Evolutionary conservation across 176 grass and related monocot genomes (phyloP).

Genomic region (Aegilops sharonensis): DNA sequence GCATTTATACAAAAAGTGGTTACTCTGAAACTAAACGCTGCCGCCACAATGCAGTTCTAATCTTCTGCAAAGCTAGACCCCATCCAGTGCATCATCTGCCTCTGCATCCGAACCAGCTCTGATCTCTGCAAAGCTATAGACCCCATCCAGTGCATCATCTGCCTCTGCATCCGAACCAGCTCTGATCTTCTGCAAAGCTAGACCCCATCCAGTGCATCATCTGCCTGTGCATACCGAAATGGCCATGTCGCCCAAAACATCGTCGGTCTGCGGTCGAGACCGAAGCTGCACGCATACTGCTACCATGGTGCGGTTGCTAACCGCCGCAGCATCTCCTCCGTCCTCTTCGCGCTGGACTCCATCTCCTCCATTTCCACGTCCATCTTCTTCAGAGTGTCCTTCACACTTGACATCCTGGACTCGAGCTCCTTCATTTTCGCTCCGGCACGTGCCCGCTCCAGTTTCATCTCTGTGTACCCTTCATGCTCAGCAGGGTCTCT

Average conservation of each 20-base stretch:
- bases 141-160: too few relatives aligned
- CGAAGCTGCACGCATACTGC: too few relatives aligned
- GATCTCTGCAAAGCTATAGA: background rate
- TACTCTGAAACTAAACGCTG: too few relatives aligned
- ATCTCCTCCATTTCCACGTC: slow-evolving; percentile 37
- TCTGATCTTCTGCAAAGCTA: background rate
- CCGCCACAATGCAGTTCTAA: background rate
- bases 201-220: background rate
- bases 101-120: too few relatives aligned
- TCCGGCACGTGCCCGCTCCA: background rate
- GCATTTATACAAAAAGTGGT: background rate
- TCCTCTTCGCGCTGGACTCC: background rate
- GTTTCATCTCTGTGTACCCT: background rate
- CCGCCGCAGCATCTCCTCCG: background rate
- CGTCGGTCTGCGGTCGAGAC: too few relatives aligned
- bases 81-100: too few relatives aligned
- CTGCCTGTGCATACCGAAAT: too few relatives aligned
- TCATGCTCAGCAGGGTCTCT: too few relatives aligned
- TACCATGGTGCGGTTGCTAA: too few relatives aligned
- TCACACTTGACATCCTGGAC: slow-evolving; percentile 24
- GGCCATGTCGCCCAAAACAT: too few relatives aligned
- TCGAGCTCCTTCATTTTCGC: slow-evolving; percentile 30
- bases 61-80: background rate
- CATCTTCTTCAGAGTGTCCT: slow-evolving; percentile 11
- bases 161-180: too few relatives aligned